Evolutionary conservation across 1,139 yeast species (phyloP), one percentile per base, ranked within the genome.

Genomic region (Yamadazyma epiphylla): DNA sequence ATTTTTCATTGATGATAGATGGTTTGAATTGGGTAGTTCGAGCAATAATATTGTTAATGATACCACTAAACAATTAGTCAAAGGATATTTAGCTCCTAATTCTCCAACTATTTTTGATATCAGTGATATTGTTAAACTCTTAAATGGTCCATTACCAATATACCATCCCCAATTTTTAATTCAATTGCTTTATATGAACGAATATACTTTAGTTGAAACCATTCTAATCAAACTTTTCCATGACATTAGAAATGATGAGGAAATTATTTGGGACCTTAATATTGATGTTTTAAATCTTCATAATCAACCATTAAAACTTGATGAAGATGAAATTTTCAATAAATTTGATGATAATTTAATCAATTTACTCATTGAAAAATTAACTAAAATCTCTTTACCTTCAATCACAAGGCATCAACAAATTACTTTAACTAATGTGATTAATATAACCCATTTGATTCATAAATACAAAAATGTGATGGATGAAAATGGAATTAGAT

Each of bases 101-200:
- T 37, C 35, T 1, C 28, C 5, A 23, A 23, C 25, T 2, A 26
- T 32, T 4, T 38, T 38, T 25, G 66, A 60, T 35, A 55, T 66
- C 14, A 53, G 59, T 19, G 74, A 85, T 45, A 65, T 88, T 34
- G 85, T 84, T 26, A 64, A 86, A 12, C 80, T 87, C 2, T 59
- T 91, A 32, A 88, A 88, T 57, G 96, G 96, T 17, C 94, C 95
- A 0, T 55, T 91, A 21, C 96, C 97, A 0, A 60, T 88, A 1
- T 91, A 85, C 47, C 97, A 91, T 49, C 98, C 98, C 0, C 96
- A 88, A 53, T 72, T 87, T 37, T 59, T 91, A 25, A 81, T 88
- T 29, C 96, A 89, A 51, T 64, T 82, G 4, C 55, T 89, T 12
- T 80, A 82, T 46, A 74, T 77, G 45, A 81, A 79, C 21, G 79